phyloP scores from a whole-genome alignment of 495 filamentous ascomycete species.

The Hypomontagnella submonticulosa region DNA sequence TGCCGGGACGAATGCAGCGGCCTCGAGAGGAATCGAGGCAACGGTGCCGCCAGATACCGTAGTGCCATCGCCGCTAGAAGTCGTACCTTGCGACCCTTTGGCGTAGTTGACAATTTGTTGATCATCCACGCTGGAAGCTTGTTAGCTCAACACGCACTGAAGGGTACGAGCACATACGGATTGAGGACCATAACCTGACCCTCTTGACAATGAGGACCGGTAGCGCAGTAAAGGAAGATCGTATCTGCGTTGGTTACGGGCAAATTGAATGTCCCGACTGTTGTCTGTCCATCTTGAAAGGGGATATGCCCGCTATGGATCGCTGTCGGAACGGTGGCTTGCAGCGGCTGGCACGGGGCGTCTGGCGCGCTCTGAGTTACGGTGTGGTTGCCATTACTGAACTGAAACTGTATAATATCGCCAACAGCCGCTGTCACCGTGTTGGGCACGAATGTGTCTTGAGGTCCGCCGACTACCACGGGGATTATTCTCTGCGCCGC shows the following conservation, averaged over 20 bases:
- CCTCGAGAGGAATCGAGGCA: constrained; percentile 38
- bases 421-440: constrained; percentile 55
- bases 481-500: constrained; percentile 38
- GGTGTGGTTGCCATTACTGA: constrained; percentile 50
- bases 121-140: constrained; percentile 19
- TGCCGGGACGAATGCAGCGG: constrained; percentile 38
- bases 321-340: constrained; percentile 38
- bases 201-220: constrained; percentile 57
- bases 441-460: constrained; percentile 50
- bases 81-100: constrained; percentile 24
- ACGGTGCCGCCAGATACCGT: constrained; percentile 37
- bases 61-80: constrained; percentile 27
- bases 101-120: constrained; percentile 42
- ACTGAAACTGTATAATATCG: constrained; percentile 65
- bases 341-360: constrained; percentile 63
- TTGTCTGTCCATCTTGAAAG: constrained; percentile 52
- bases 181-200: constrained; percentile 66
- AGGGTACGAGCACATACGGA: constrained; percentile 38
- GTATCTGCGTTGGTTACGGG: constrained; percentile 58
- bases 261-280: constrained; percentile 55
- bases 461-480: constrained; percentile 39
- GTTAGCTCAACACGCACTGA: constrained; percentile 8
- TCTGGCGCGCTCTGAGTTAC: constrained; percentile 45
- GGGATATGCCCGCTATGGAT: constrained; percentile 45
- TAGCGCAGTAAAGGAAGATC: constrained; percentile 64